Evolutionary conservation across 768 basidiomycete species (phyloP), one percentile per base, ranked within the genome.

Genomic region (Sarcodon aspratus): DNA sequence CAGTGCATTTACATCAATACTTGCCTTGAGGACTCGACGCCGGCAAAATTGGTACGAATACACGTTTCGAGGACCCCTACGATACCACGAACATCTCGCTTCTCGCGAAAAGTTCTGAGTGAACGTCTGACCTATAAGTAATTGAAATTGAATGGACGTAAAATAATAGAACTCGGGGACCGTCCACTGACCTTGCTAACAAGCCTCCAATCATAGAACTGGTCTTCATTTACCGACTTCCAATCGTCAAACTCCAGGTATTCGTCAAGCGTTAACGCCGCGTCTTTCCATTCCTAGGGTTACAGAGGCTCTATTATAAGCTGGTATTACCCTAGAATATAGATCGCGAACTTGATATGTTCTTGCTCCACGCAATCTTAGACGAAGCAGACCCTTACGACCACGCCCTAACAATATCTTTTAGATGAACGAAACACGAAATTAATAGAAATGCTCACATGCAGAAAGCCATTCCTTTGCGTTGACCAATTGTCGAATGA

Each of bases 11-110:
- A 44, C 2, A 1, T 8, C 9, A 44, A 31, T 13, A 33, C 56
- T 49, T 51, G 81, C 85, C 85, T 80, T 9, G 83, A 65, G 34
- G 87, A 88, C 66, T 96, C 94, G 3, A 89, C 80, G 0, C 89
- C 96, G 11, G 88, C 96, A 67, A 97, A 99, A 62, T 96, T 97
- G 18, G 80, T 76, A 48, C 93, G 74, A 40, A 97, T 75, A 55
- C 90, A 96, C 0, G 90, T 89, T 57, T 95, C 91, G 34, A 99
- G 67, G 0, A 97, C 87, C 4, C 90, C 93, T 40, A 95, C 75
- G 44, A 94, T 76, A 0, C 88, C 92, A 50, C 87, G 79, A 3
- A 79, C 83, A 61, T 99, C 94, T 33, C 82, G 80, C 55, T 76
- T 80, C 53, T 81, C 78, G 54, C 94, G 71, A 31, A 92, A 63